These are phyloP conservation scores for Solanum clarkiae DNA, from an alignment of 257 asterid species.

Conservation along the genomic window DNA sequence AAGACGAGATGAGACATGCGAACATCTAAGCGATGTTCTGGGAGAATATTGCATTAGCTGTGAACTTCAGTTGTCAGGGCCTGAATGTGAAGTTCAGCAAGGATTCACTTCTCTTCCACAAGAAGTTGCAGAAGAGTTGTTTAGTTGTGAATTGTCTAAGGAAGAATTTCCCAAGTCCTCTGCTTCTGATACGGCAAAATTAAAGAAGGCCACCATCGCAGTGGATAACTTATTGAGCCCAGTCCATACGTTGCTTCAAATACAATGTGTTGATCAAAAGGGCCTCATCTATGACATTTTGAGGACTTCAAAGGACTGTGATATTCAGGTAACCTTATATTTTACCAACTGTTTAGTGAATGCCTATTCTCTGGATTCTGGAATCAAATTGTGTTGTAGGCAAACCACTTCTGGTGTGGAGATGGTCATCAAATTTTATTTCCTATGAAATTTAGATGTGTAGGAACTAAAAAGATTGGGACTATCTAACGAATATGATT, in stretches of 20 bases:
- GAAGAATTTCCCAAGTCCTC: slow-evolving; percentile 10
- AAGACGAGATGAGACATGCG: slow-evolving; percentile 24
- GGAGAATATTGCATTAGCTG: slow-evolving; percentile 36
- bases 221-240: slow-evolving; percentile 41
- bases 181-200: slow-evolving; percentile 7
- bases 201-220: slow-evolving; percentile 14
- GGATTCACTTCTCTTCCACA: slow-evolving; percentile 22
- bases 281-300: slow-evolving; percentile 42
- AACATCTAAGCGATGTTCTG: slow-evolving; percentile 19
- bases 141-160: slow-evolving; percentile 22
- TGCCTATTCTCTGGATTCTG: not conserved
- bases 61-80: slow-evolving; percentile 29
- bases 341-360: not conserved
- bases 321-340: slow-evolving; percentile 23
- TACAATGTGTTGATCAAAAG: slow-evolving; percentile 39
- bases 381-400: not conserved
- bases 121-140: slow-evolving; percentile 24
- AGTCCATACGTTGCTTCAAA: slow-evolving; percentile 35
- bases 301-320: slow-evolving; percentile 37
- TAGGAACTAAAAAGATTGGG: not conserved
- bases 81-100: slow-evolving; percentile 28
- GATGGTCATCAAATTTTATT: not conserved
- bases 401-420: not conserved
- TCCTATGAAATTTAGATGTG: not conserved
- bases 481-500: not conserved